These are phyloP conservation scores for Lagenaria siceraria DNA, from an alignment of 306 rosid species.

Conservation along the genomic window DNA sequence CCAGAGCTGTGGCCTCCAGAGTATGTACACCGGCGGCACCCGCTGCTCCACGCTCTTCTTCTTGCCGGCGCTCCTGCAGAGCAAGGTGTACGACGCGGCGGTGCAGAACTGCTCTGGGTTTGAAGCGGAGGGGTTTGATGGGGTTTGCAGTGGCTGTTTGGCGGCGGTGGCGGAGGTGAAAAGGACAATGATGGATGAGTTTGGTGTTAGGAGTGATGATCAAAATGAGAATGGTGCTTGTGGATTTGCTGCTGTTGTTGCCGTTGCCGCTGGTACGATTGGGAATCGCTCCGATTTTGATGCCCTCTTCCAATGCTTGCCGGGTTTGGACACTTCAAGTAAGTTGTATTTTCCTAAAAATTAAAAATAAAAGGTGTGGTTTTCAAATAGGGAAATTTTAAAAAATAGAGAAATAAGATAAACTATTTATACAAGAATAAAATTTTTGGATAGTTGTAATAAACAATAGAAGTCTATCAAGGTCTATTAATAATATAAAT, in stretches of 20 bases:
- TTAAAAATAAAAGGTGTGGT: too few species aligned
- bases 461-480: too few species aligned
- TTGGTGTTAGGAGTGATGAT: background rate
- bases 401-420: too few species aligned
- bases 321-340: constrained; percentile 14
- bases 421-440: too few species aligned
- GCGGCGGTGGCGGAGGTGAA: constrained; percentile 13
- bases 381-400: too few species aligned
- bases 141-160: constrained; percentile 27
- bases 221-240: constrained; percentile 27
- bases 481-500: too few species aligned
- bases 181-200: background rate
- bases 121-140: background rate
- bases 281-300: constrained; percentile 12
- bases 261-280: constrained; percentile 24
- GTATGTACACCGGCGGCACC: constrained; percentile 14
- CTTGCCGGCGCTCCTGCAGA: background rate
- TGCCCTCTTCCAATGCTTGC: constrained; percentile 39
- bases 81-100: constrained; percentile 15
- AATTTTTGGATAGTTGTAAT: too few species aligned
- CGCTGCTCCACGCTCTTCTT: constrained; percentile 10
- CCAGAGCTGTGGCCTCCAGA: constrained; percentile 24
- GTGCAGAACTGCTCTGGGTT: constrained; percentile 28
- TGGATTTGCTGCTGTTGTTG: constrained; percentile 38
- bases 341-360: constrained; percentile 2